phyloP scores from a whole-genome alignment of 2,329 filamentous ascomycete genomes.

The Phialophora chinensis region DNA sequence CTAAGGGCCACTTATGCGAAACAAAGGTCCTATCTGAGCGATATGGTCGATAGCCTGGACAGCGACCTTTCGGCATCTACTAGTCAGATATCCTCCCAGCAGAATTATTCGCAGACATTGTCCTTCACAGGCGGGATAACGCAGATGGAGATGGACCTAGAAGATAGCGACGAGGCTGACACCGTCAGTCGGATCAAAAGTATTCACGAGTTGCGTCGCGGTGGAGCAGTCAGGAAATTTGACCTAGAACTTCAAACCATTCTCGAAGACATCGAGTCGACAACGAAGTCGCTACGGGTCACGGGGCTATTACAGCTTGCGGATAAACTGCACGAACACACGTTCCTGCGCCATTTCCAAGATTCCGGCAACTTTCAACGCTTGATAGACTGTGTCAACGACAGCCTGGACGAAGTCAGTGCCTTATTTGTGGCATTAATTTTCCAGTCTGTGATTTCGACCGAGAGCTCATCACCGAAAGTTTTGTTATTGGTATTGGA shows the following conservation, averaged over 20 bases:
- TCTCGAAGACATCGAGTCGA: conserved; percentile 64
- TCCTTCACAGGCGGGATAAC: conserved; percentile 27
- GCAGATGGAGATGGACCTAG: conserved; percentile 39
- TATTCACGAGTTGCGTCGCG: conserved; percentile 66
- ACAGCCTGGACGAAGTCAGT: conserved; percentile 60
- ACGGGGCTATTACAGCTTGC: conserved; percentile 61
- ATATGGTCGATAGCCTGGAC: conserved; percentile 49
- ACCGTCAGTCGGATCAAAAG: conserved; percentile 56
- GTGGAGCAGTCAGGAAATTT: conserved; percentile 64
- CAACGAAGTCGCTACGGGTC: conserved; percentile 55
- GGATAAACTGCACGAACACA: conserved; percentile 54
- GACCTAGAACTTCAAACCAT: conserved; percentile 61
- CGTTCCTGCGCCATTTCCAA: conserved; percentile 63
- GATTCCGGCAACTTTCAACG: conserved; percentile 74
- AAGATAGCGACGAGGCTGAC: conserved; percentile 53
- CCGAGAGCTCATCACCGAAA: conserved; percentile 28
- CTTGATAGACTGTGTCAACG: conserved; percentile 67
- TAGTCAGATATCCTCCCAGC: conserved; percentile 34
- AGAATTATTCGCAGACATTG: conserved; percentile 20
- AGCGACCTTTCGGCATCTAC: conserved; percentile 12
- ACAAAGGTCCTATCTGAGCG: conserved; percentile 65
- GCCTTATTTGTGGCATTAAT: conserved; percentile 30
- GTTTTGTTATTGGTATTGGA: conserved; percentile 25
- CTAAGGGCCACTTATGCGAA: conserved; percentile 61
- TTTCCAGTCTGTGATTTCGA: conserved; percentile 29